Percentiles rank a stretch among this genome's conserved stretches.
phyloP scores from a whole-genome alignment of 768 basidiomycete species.

The Lepiota brunneoincarnata region DNA sequence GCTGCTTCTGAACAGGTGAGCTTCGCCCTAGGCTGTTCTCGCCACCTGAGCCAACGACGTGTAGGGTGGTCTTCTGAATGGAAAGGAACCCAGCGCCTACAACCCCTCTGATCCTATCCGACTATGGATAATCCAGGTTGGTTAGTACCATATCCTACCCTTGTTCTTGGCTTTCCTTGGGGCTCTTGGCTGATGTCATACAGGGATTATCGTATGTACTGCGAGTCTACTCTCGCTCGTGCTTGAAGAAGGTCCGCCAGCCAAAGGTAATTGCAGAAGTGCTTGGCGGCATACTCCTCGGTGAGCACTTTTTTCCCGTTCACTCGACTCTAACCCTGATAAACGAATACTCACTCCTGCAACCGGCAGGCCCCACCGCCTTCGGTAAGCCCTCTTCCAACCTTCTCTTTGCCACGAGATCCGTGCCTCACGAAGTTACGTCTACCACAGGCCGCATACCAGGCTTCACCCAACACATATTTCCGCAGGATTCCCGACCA shows the following conservation, averaged over 20 bases:
- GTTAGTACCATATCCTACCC: constrained; percentile 38
- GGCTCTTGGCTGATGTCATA: constrained; percentile 8
- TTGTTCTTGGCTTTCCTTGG: not conserved
- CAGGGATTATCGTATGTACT: constrained; percentile 80
- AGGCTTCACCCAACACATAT: constrained; percentile 83
- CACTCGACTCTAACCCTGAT: not conserved
- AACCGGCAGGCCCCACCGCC: constrained; percentile 43
- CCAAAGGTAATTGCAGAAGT: constrained; percentile 86
- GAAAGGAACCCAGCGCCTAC: constrained; percentile 68
- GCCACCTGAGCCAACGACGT: not conserved
- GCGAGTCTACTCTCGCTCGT: constrained; percentile 73
- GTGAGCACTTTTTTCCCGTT: constrained; percentile 27
- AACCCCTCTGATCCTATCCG: constrained; percentile 68
- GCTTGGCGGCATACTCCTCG: constrained; percentile 86
- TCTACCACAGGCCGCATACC: constrained; percentile 66
- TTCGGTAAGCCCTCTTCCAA: constrained; percentile 33
- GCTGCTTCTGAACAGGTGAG: constrained; percentile 40
- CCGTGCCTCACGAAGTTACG: not conserved
- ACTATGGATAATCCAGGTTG: constrained; percentile 78
- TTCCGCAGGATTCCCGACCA: constrained; percentile 67
- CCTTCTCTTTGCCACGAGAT: not conserved
- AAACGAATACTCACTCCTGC: not conserved
- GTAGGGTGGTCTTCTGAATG: constrained; percentile 74
- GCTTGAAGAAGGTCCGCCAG: constrained; percentile 74
- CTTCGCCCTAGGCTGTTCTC: not conserved